These are phyloP conservation scores for Pugionium dolabratum DNA, from an alignment of 345 rosid genomes.

Conservation along the genomic window DNA sequence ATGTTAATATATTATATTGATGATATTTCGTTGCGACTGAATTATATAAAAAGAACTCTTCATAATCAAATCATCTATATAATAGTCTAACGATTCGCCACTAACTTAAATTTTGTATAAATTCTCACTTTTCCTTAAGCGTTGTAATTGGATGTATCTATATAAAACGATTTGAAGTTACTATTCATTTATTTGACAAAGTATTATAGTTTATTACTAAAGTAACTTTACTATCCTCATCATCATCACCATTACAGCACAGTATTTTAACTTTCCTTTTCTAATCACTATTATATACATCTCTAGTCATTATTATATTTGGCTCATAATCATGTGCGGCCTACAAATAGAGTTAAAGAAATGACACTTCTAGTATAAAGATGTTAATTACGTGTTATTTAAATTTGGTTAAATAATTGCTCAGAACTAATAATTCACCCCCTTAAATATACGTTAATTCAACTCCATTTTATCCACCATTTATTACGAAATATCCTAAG, in stretches of 20 bases:
- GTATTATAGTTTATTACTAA: conserved; percentile 2
- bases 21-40: conserved; percentile 12
- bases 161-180: conserved; percentile 5
- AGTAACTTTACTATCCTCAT: conserved; percentile 21
- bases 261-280: conserved; percentile 24
- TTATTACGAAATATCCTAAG: no score
- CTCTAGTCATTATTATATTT: no score
- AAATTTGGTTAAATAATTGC: no score
- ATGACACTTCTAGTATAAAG: no score
- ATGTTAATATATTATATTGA: neutral
- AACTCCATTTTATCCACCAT: no score
- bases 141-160: conserved; percentile 27
- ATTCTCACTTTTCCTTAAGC: conserved; percentile 21
- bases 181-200: conserved; percentile 26
- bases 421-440: no score
- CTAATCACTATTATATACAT: neutral
- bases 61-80: conserved; percentile 2
- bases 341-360: no score
- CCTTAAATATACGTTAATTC: no score
- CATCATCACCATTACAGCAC: conserved; percentile 28
- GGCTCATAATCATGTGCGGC: neutral
- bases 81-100: conserved; percentile 35
- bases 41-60: conserved; percentile 3
- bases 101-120: conserved; percentile 13
- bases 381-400: no score